Evolutionary conservation across 2,329 filamentous ascomycete genomes (phyloP), one percentile per base, ranked within the genome.

Genomic region (Atkinsonella texensis): DNA sequence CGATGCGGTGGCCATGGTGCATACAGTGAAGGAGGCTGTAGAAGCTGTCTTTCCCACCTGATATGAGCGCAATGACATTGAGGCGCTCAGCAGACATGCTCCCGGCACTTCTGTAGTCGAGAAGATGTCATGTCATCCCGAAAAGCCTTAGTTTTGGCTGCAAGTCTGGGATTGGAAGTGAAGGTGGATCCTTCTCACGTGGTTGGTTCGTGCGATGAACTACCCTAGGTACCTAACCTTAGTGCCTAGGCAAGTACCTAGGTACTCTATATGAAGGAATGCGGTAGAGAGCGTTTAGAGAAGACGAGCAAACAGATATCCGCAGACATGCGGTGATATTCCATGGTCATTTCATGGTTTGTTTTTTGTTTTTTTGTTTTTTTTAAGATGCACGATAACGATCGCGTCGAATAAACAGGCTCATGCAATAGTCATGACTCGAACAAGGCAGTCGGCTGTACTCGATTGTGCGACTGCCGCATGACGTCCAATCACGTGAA

Each of bases 31-130:
- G 78, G 58, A 95, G 78, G 18, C 88, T 91, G 72, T 87, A 97
- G 67, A 98, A 85, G 57, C 91, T 96, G 72, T 98, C 93, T 71
- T 98, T 98, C 58, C 93, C 93, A 54, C 93, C 93, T 18, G 93
- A 98, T 57, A 98, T 84, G 55, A 98, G 75, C 48, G 88, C 91
- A 59, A 98, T 90, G 56, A 96, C 89, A 59, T 90, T 84, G 57
- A 84, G 71, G 55, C 69, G 66, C 55, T 73, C 69, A 53, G 64
- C 58, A 51, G 69, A 60, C 72, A 74, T 76, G 59, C 32, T 44
- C 15, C 20, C 33, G 31, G 41, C 42, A 17, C 33, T 20, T 18
- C 13, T 8, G 17, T 11, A n/a, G 39, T 33, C 38, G 23, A 31
- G 45, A 35, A 28, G 17, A 40, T 23, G 3, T 4, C 13, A 43